Evolutionary conservation across 345 rosid genomes (phyloP).

Genomic region (Eucalyptus viminalis): DNA sequence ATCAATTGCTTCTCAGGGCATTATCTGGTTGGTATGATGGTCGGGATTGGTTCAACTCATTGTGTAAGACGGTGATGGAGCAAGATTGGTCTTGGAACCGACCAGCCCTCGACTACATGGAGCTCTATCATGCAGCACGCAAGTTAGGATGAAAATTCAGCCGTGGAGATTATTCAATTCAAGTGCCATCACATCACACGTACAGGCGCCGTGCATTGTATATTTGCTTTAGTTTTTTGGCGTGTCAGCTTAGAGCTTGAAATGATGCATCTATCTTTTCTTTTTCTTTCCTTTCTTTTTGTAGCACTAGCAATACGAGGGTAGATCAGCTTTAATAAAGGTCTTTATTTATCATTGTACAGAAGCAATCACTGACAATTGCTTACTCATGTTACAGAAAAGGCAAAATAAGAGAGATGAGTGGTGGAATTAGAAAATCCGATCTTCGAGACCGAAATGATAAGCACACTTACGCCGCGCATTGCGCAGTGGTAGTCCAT

Average conservation of each 20-base stretch:
- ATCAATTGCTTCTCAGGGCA: constrained; percentile 37
- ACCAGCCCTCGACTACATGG: constrained; percentile 93
- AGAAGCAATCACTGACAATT: neutral
- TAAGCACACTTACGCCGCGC: neutral
- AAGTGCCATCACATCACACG: neutral
- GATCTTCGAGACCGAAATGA: neutral
- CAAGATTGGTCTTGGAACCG: constrained; percentile 99
- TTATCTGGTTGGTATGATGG: constrained; percentile 64
- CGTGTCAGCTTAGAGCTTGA: neutral
- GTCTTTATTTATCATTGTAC: neutral
- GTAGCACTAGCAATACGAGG: neutral
- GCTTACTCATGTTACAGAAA: neutral
- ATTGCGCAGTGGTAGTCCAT: neutral
- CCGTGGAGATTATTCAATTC: neutral
- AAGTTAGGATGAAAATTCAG: constrained; percentile 19
- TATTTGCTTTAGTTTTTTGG: neutral
- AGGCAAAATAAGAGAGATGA: neutral
- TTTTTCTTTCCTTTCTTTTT: neutral
- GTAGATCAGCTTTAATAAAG: neutral
- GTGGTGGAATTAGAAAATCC: neutral
- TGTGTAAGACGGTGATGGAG: constrained; percentile 84
- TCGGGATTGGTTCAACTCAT: constrained; percentile 63
- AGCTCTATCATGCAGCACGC: constrained; percentile 81
- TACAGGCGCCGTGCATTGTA: neutral
- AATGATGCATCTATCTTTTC: neutral